Evolutionary conservation across 108 stramenopile species (phyloP), one percentile per base, ranked within the genome.

Genomic region (Nitzschia sp.): DNA sequence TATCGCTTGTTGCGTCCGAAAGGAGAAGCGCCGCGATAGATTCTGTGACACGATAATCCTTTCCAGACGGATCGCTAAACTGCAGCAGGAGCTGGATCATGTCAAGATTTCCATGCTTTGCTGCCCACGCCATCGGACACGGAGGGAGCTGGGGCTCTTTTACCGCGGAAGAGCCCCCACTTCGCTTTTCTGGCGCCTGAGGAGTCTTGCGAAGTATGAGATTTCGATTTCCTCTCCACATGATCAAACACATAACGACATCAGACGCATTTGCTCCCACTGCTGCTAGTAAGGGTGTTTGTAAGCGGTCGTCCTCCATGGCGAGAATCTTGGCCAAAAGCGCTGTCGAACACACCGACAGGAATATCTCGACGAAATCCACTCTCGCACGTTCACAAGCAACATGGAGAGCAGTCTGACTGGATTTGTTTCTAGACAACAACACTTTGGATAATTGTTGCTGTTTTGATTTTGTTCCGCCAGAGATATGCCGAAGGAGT

Each of bases 31-130:
- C 44, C 1, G 44, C 17, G 21, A 80, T 33, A 8, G 80, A 69
- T 29, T 69, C 32, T 31, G 73, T 67, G 2, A 75, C 36, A 9
- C 55, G 36, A 53, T 80, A 80, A 28, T 63, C 45, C 32, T 45
- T 61, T 19, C 71, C 70, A 34, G 63, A 52, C 5, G 58, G 61
- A 30, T 77, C 65, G 63, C 60, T 68, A 52, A 85, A 75, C 45
- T 85, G 84, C 17, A 89, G 53, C 21, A 89, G 70, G 1, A 89
- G 74, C 17, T 71, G 66, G 27, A 85, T 68, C 86, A 91, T 88
- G 28, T 86, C 82, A 0, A 85, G 27, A 35, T 72, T 75, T 2
- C 60, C 68, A 30, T 68, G 72, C 57, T 68, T 79, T 17, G 78
- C 74, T 8, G 87, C 90, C 66, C 84, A 84, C 34, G 66, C 57